A percentile compares a stretch with the other conserved stretches of the same genome.
Conservation (phyloP, 2,329 filamentous ascomycete species). For the Helicocarpus griseus region DNA sequence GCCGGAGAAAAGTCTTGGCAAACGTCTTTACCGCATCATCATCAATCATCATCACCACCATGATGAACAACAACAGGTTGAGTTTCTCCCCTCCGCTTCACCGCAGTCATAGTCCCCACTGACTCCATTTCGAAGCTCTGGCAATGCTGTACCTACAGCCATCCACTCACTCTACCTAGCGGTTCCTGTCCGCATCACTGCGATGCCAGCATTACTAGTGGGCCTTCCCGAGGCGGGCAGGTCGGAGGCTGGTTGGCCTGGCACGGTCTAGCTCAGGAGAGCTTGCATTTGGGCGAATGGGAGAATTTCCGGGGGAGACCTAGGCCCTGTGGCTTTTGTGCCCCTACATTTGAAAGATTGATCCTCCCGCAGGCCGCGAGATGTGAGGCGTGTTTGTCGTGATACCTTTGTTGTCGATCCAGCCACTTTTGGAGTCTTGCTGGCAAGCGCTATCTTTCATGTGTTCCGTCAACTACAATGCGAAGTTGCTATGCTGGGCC, state of each 20-base stretch:
- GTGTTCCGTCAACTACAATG: no score
- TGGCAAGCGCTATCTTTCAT: neutral
- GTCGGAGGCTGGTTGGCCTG: neutral
- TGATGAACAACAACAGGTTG: neutral
- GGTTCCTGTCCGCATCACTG: neutral
- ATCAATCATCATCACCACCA: no score
- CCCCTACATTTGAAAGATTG: neutral
- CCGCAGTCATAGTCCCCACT: neutral
- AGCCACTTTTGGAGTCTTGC: neutral
- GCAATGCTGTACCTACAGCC: neutral
- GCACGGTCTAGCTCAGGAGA: no score
- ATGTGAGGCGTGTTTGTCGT: neutral
- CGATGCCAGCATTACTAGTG: neutral
- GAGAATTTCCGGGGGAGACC: neutral
- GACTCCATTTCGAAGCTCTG: neutral
- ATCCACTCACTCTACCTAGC: neutral
- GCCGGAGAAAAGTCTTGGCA: no score
- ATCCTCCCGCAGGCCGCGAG: neutral
- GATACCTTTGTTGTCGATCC: neutral
- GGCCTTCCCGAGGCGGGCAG: neutral
- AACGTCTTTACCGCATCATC: neutral
- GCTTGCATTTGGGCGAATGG: neutral
- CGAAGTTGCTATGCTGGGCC: no score
- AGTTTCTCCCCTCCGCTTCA: neutral
- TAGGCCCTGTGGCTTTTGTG: neutral